Base-by-base conservation (phyloP, 2,329 filamentous ascomycete genomes). In the Parascedosporium putredinis region DNA sequence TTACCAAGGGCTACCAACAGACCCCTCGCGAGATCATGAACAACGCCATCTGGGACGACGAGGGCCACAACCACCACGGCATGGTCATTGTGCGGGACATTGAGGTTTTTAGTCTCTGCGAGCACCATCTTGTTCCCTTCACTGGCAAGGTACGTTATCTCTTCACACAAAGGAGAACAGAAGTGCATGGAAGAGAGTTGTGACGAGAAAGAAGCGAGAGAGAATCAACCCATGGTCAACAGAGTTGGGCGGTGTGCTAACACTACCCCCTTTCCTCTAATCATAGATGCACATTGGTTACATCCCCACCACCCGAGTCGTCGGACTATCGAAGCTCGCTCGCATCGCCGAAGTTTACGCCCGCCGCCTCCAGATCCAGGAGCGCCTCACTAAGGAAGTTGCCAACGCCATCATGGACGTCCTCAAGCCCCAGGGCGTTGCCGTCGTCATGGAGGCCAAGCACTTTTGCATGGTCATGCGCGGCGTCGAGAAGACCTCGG, bases 391-490 rank as follows among this genome's bases (percentile, higher is more conserved):
- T 22, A 95, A 94, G 65, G 90, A 98, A 65, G 90, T 98, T 12
- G 93, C 93, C 18, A 80, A 95, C 54, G 91, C 93, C 14, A 84
- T 98, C 54, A 89, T 89, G 63, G 90, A 97, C 61, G 83, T 97
- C 10, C 75, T 98, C 45, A 86, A 94, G 64, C 93, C 93, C 2
- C 88, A 94, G 62, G 93, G 93, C 44, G 91, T 98, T 2, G 91
- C 88, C 18, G 93, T 98, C 2, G 91, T 98, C 52, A 95, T 98
- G 84, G 93, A 98, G 63, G 94, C 88, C 12, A 90, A 82, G 61
- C 93, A 98, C 69, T 73, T 97, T 44, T 98, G 93, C 73, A 98
- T 97, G 91, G 89, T 95, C 14, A 97, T 96, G 90, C 81, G 93
- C 44, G 93, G 93, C n/a, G 91, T 98, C 8, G 81, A 96, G 64